Conservation (phyloP, 2,329 filamentous ascomycete genomes). For the Volutella citrinella region DNA sequence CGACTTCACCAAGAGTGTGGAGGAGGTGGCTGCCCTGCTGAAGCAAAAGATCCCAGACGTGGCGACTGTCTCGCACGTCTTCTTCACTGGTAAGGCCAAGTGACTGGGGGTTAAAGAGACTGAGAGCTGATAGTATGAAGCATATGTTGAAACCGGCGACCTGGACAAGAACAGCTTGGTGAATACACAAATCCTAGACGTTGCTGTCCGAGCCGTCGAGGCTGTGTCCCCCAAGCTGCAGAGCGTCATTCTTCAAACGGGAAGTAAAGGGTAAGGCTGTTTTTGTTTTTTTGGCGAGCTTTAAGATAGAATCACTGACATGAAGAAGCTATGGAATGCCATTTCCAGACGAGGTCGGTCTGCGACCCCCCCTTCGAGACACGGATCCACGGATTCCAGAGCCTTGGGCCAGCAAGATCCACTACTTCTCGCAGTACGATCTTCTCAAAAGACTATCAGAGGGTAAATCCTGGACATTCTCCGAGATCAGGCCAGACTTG, state of each 20-base stretch:
- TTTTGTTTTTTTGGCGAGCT: no score
- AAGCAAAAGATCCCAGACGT: constrained; percentile 9
- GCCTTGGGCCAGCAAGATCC: constrained; percentile 14
- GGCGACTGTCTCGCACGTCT: constrained; percentile 14
- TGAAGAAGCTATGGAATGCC: constrained; percentile 11
- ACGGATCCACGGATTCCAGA: constrained; percentile 11
- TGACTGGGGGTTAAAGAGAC: no score
- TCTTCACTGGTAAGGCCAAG: constrained; percentile 15
- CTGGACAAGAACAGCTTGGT: neutral
- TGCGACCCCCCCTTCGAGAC: constrained; percentile 10
- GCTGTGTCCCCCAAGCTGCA: constrained; percentile 4
- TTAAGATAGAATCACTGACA: no score
- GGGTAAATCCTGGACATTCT: constrained; percentile 15
- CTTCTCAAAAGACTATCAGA: constrained; percentile 4
- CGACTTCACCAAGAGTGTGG: constrained; percentile 8
- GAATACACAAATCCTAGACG: constrained; percentile 5
- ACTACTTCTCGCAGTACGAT: constrained; percentile 16
- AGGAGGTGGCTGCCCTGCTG: constrained; percentile 5
- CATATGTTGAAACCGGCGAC: constrained; percentile 9
- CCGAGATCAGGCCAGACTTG: constrained; percentile 16
- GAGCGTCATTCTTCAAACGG: constrained; percentile 14
- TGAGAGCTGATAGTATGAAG: constrained; percentile 1
- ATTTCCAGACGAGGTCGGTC: constrained; percentile 8
- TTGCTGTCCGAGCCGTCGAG: constrained; percentile 9
- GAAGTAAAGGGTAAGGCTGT: constrained; percentile 12